A percentile compares a stretch with the other conserved stretches of the same genome.
These are phyloP conservation scores for Allantophomopsis cytisporea DNA, from an alignment of 2,329 filamentous ascomycete species.

Conservation along the genomic window DNA sequence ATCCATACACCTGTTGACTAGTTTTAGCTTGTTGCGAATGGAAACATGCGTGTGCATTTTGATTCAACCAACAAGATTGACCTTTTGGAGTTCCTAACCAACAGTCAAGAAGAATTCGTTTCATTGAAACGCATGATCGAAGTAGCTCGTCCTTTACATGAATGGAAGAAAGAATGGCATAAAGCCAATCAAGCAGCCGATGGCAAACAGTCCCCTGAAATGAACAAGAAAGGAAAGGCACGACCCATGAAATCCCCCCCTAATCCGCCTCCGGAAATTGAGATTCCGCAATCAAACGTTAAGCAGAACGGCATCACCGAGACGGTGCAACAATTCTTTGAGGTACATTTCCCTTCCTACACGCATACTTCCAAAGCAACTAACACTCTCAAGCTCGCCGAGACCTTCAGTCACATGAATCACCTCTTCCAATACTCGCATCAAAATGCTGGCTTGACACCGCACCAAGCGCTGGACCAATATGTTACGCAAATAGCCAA, in stretches of 20 bases:
- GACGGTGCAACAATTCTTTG: slow-evolving; percentile 49
- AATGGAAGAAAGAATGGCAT: slow-evolving; percentile 54
- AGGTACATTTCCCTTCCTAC: slow-evolving; percentile 25
- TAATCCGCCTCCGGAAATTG: slow-evolving; percentile 43
- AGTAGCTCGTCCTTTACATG: slow-evolving; percentile 45
- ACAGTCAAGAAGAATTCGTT: slow-evolving; percentile 70
- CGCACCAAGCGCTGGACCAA: slow-evolving; percentile 45
- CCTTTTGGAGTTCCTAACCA: slow-evolving; percentile 68
- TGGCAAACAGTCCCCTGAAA: slow-evolving; percentile 46
- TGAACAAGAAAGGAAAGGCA: slow-evolving; percentile 52
- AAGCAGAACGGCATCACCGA: slow-evolving; percentile 45
- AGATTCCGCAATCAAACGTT: slow-evolving; percentile 43
- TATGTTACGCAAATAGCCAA: slow-evolving; percentile 35
- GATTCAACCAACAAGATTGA: slow-evolving; percentile 71
- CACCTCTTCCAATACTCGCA: slow-evolving; percentile 47
- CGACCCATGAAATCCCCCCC: slow-evolving; percentile 45
- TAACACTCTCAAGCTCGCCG: slow-evolving; percentile 35
- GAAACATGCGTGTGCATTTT: slow-evolving; percentile 66
- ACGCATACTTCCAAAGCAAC: background rate
- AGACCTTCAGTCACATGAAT: slow-evolving; percentile 55
- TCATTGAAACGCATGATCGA: slow-evolving; percentile 52
- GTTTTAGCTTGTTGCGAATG: slow-evolving; percentile 58
- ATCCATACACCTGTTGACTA: background rate
- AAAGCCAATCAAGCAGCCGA: slow-evolving; percentile 39
- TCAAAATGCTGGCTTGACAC: slow-evolving; percentile 35